Conservation (phyloP, 2,329 filamentous ascomycete species). For the Talaromyces sp. region DNA sequence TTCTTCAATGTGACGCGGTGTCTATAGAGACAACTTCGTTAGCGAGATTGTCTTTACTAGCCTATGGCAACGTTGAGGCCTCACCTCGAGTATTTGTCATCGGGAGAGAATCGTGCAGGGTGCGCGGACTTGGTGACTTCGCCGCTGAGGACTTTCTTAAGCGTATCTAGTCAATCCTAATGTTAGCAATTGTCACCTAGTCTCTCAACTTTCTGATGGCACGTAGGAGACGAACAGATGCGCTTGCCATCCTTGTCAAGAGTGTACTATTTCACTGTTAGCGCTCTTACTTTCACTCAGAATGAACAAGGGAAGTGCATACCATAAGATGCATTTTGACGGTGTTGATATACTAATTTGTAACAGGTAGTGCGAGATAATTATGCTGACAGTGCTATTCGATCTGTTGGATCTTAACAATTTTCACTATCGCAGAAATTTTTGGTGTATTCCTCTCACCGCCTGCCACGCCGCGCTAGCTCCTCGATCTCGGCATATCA, state of each 20-base stretch:
- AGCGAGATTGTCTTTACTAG: neutral
- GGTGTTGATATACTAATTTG: neutral
- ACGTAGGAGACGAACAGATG: constrained; percentile 47
- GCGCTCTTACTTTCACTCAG: neutral
- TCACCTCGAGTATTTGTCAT: constrained; percentile 91
- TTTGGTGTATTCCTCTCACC: constrained; percentile 15
- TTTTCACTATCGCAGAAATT: constrained; percentile 16
- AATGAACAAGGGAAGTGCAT: constrained; percentile 2
- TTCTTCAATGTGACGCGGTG: constrained; percentile 94
- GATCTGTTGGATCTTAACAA: neutral
- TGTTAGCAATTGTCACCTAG: neutral
- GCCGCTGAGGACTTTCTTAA: constrained; percentile 80
- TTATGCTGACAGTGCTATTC: neutral
- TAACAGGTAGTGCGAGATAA: neutral
- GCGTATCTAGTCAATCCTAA: constrained; percentile 52
- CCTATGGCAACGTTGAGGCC: constrained; percentile 19
- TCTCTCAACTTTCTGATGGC: constrained; percentile 35
- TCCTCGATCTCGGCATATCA: neutral
- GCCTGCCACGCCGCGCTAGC: constrained; percentile 9
- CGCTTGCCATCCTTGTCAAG: constrained; percentile 79
- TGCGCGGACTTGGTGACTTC: constrained; percentile 94
- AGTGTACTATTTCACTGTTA: constrained; percentile 62
- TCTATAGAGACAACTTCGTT: constrained; percentile 42
- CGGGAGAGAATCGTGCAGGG: constrained; percentile 92
- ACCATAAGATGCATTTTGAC: constrained; percentile 43